These are phyloP conservation scores for Tricholoma saponaceum DNA, from an alignment of 768 basidiomycete species.

Conservation along the genomic window DNA sequence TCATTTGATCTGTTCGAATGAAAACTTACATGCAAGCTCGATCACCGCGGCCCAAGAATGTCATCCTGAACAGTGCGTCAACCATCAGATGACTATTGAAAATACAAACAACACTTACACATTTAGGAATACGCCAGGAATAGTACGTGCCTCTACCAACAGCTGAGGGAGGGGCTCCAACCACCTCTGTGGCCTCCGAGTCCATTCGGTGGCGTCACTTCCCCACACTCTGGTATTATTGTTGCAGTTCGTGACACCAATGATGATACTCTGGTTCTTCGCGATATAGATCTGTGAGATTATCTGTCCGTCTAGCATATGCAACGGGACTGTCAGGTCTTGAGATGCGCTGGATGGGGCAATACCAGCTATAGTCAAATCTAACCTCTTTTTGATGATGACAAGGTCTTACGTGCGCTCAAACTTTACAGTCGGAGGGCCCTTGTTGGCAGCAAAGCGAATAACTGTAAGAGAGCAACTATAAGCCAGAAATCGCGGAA, in stretches of 20 bases:
- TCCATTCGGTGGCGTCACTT: conserved; percentile 32
- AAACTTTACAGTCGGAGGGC: conserved; percentile 12
- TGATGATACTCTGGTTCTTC: conserved; percentile 25
- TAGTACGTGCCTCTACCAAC: conserved; percentile 23
- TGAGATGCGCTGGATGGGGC: conserved; percentile 22
- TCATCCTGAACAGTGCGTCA: conserved; percentile 25
- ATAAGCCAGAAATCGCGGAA: not conserved
- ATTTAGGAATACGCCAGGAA: conserved; percentile 32
- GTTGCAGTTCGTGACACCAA: too few species aligned
- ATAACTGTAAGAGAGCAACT: not conserved
- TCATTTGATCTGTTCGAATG: too few species aligned
- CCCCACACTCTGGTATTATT: conserved; percentile 32
- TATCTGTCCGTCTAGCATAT: conserved; percentile 23
- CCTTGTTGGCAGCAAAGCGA: conserved; percentile 6
- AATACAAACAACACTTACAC: conserved; percentile 19
- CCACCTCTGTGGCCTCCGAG: conserved; percentile 38
- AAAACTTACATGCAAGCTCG: conserved; percentile 35
- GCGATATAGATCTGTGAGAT: conserved; percentile 23
- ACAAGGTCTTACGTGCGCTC: conserved; percentile 6
- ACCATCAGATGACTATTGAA: not conserved
- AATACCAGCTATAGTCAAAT: not conserved
- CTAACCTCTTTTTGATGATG: not conserved
- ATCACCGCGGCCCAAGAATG: conserved; percentile 33
- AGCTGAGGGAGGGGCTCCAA: conserved; percentile 18
- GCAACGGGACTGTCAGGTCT: conserved; percentile 29